Percentiles rank a stretch among this genome's conserved stretches.
These are phyloP conservation scores for Berberis vulgaris DNA, from an alignment of 164 flowering plant genomes.

Conservation along the genomic window DNA sequence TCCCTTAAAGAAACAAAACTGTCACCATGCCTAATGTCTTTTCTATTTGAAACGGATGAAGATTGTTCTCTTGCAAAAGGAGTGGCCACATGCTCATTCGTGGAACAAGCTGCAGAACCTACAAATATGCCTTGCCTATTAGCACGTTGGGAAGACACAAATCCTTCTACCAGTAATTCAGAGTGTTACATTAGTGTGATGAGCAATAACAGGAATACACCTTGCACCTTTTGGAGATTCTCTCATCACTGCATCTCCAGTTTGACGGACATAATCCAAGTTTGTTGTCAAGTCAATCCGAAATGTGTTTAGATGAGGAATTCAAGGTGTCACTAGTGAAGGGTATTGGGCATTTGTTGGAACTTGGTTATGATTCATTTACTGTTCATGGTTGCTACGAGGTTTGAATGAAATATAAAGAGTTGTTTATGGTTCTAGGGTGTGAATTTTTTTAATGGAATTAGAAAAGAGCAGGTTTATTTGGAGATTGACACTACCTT, in stretches of 20 bases:
- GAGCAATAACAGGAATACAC: conserved; percentile 6
- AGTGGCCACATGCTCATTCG: conserved; percentile 10
- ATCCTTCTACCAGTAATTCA: conserved; percentile 21
- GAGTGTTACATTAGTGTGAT: neutral
- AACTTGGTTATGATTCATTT: neutral
- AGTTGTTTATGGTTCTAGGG: no score
- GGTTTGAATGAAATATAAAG: no score
- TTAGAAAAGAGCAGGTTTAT: no score
- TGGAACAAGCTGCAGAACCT: conserved; percentile 20
- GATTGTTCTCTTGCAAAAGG: conserved; percentile 24
- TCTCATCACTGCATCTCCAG: conserved; percentile 2
- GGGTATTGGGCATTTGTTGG: neutral
- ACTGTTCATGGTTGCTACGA: no score
- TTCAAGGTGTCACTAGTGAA: no score
- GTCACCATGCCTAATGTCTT: conserved; percentile 12
- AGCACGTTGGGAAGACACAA: conserved; percentile 25
- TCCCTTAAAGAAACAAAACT: conserved; percentile 26
- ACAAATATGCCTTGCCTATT: conserved; percentile 17
- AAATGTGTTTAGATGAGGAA: neutral
- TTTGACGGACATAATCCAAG: conserved; percentile 1
- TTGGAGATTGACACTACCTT: no score
- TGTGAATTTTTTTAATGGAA: no score
- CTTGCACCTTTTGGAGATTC: conserved; percentile 7
- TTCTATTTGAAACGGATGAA: conserved; percentile 15
- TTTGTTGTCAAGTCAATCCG: neutral